These are phyloP conservation scores for Trichoderma hamatum DNA, from an alignment of 2,329 filamentous ascomycete species.

Conservation along the genomic window DNA sequence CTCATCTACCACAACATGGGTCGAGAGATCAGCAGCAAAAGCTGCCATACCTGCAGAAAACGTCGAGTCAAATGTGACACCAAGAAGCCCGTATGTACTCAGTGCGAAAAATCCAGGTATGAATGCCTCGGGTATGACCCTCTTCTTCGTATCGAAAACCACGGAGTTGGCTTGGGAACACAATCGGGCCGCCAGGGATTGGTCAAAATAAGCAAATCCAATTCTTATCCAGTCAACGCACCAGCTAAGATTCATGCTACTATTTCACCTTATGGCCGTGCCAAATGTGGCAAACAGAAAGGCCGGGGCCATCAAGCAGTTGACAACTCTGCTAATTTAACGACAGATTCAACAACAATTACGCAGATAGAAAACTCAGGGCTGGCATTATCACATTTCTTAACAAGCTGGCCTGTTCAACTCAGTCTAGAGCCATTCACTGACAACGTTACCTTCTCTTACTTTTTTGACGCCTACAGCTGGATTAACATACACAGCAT, in stretches of 20 bases:
- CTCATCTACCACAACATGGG: neutral
- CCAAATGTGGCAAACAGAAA: neutral
- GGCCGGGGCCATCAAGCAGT: neutral
- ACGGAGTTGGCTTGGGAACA: neutral
- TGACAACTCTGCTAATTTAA: neutral
- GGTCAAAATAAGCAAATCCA: constrained; percentile 3
- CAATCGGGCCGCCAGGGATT: neutral
- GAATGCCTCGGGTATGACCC: constrained; percentile 7
- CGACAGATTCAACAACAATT: neutral
- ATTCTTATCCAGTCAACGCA: neutral
- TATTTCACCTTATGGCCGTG: neutral
- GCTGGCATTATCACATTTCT: neutral
- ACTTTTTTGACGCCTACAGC: constrained; percentile 16
- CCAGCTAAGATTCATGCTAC: too few relatives aligned
- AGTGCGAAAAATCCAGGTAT: neutral
- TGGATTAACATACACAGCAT: constrained; percentile 15
- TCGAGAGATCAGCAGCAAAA: neutral
- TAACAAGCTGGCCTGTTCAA: neutral
- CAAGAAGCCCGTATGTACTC: neutral
- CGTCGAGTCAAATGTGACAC: constrained; percentile 6
- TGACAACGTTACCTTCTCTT: constrained; percentile 8
- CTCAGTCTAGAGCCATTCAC: neutral
- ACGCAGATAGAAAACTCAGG: neutral
- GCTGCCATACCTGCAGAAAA: constrained; percentile 2
- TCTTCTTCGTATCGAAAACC: neutral